phyloP scores from a whole-genome alignment of 1,284 basidiomycete species.

The Amylostereum chailletii region DNA sequence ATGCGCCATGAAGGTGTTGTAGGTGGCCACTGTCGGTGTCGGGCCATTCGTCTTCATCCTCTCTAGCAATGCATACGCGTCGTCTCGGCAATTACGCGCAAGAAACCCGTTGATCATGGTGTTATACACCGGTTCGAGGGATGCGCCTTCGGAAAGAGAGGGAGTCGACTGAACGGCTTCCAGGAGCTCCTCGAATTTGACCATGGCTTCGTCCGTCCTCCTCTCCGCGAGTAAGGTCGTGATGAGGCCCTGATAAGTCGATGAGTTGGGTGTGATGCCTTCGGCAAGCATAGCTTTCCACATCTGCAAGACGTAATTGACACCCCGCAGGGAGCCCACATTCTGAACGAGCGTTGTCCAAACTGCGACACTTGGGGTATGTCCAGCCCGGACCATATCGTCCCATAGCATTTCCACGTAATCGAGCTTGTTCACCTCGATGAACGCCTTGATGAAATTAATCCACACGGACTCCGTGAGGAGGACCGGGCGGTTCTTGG shows the following conservation, averaged over 20 bases:
- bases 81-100: conserved; percentile 26
- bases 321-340: conserved; percentile 38
- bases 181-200: conserved; percentile 43
- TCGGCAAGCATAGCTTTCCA: conserved; percentile 54
- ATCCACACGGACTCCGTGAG: conserved; percentile 53
- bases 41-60: conserved; percentile 44
- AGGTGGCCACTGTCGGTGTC: conserved; percentile 61
- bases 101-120: conserved; percentile 58
- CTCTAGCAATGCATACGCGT: conserved; percentile 39
- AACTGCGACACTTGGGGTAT: conserved; percentile 38
- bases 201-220: conserved; percentile 35
- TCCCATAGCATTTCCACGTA: conserved; percentile 56
- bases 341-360: conserved; percentile 64
- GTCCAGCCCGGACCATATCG: conserved; percentile 42
- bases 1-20: conserved; percentile 70
- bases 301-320: conserved; percentile 36
- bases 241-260: conserved; percentile 57
- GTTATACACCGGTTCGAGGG: conserved; percentile 45
- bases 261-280: conserved; percentile 41
- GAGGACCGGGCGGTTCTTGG: conserved; percentile 31
- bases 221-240: conserved; percentile 41
- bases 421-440: conserved; percentile 42
- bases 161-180: background rate
- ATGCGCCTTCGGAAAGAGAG: conserved; percentile 12
- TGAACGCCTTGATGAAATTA: conserved; percentile 52